These are phyloP conservation scores for Fusarium xyrophilum DNA, from an alignment of 2,329 filamentous ascomycete genomes.

Conservation along the genomic window DNA sequence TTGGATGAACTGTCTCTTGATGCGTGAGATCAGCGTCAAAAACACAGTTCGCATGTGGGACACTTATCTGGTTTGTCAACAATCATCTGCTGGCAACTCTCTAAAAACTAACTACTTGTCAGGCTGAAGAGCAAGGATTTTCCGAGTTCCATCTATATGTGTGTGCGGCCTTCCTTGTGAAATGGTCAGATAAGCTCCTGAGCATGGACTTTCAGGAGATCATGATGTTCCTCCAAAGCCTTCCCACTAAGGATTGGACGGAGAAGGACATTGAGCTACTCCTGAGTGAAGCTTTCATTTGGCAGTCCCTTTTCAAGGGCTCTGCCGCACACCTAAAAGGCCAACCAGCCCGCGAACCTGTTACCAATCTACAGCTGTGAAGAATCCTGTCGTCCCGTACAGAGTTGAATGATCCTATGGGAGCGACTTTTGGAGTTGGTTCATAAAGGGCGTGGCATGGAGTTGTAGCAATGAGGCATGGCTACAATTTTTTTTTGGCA, in stretches of 20 bases:
- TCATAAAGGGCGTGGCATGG: constrained; percentile 1
- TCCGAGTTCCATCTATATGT: constrained; percentile 98
- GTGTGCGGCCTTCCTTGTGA: constrained; percentile 95
- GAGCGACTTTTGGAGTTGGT: constrained; percentile 10
- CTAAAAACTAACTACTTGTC: neutral
- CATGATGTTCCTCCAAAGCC: constrained; percentile 98
- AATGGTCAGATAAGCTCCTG: constrained; percentile 93
- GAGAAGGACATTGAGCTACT: constrained; percentile 98
- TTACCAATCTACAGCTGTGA: constrained; percentile 49
- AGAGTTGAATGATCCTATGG: constrained; percentile 1
- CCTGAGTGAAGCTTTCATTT: constrained; percentile 96
- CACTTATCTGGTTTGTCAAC: constrained; percentile 82
- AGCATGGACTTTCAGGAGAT: constrained; percentile 99
- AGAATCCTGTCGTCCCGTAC: neutral
- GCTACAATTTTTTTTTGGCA: constrained; percentile 28
- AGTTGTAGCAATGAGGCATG: constrained; percentile 4
- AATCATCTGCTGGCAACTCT: neutral
- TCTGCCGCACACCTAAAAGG: constrained; percentile 86
- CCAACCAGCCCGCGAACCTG: constrained; percentile 47
- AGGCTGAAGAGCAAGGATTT: constrained; percentile 99
- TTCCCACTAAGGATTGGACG: constrained; percentile 93
- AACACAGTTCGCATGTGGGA: constrained; percentile 99
- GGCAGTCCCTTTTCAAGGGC: constrained; percentile 96
- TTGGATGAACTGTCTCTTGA: constrained; percentile 99
- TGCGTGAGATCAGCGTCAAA: constrained; percentile 95